Evolutionary conservation across 208 protist species (phyloP), one percentile per base, ranked within the genome.

Genomic region (Phytomonas francai): DNA sequence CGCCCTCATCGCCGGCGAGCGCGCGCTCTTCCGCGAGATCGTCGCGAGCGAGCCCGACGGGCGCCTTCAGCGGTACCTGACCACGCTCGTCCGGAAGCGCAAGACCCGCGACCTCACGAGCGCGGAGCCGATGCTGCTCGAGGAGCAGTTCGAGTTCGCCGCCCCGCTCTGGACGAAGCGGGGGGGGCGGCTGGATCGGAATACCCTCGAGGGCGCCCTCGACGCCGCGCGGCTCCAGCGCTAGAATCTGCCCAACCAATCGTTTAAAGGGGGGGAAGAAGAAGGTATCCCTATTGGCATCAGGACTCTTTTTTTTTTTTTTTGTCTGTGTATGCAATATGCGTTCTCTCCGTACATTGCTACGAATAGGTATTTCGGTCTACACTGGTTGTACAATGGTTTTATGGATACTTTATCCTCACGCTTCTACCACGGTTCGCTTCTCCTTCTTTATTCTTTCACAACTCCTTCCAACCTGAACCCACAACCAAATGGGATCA

Each of bases 81-180:
- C 87, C 33, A 87, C 85, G 72, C 72, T 94, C 7, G 85, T 91
- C 32, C 79, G 88, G 31, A 94, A 94, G 74, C 88, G 91, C 12
- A 94, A 94, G 74, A 85, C 88, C 30, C 82, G 91, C 25, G 91
- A 96, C 73, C 69, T 96, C 54, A 70, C 88, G 28, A 88, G 94
- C 63, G 73, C 87, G 16, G 83, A 91, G 67, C 85, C 88, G 59
- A 73, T 87, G 54, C 73, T 96, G 77, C 73, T 93, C 65, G 91
- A 96, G 31, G 88, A 89, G 27, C 88, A 96, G 77, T 94, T 89
- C 68, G 91, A 94, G 72, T 93, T 93, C 67, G 90, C 90, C 0
- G 83, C 87, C 5, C 90, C 90, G 56, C 79, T 96, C 45, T 96
- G 90, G 88, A 96, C 90, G 30, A 91, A 87, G 76, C 80, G 85